These are phyloP conservation scores for Quercus glauca DNA, from an alignment of 306 rosid species.

Conservation along the genomic window DNA sequence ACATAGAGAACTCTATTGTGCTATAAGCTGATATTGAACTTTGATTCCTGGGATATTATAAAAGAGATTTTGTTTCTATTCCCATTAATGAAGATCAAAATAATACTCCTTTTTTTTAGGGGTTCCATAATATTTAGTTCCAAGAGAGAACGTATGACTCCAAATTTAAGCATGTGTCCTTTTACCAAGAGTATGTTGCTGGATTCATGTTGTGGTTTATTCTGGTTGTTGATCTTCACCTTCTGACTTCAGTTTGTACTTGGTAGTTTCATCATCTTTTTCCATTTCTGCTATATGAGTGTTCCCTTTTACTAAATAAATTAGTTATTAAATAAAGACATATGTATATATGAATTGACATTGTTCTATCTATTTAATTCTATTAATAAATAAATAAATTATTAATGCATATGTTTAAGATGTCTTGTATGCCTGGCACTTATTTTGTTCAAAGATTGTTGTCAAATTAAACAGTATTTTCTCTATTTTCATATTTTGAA, in stretches of 20 bases:
- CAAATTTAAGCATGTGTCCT: not conserved
- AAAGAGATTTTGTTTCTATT: not conserved
- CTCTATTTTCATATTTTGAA: not conserved
- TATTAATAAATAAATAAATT: too few relatives aligned
- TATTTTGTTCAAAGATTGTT: not conserved
- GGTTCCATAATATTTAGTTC: not conserved
- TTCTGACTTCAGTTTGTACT: not conserved
- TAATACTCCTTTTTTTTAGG: not conserved
- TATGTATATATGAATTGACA: not conserved
- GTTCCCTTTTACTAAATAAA: too few relatives aligned
- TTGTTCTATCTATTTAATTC: not conserved
- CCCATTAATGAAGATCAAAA: not conserved
- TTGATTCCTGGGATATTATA: not conserved
- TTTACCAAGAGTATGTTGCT: not conserved
- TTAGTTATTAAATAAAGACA: not conserved
- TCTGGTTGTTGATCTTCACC: not conserved
- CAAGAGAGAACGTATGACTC: not conserved
- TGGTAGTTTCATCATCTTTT: not conserved
- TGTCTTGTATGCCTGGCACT: not conserved
- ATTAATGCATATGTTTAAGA: not conserved
- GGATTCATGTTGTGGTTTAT: not conserved
- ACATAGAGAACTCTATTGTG: not conserved
- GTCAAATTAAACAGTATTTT: not conserved
- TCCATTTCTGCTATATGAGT: not conserved
- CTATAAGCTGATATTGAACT: not conserved